Evolutionary conservation across 352 stramenopile genomes (phyloP), one percentile per base, ranked within the genome.

Genomic region (Phytophthora foliorum): DNA sequence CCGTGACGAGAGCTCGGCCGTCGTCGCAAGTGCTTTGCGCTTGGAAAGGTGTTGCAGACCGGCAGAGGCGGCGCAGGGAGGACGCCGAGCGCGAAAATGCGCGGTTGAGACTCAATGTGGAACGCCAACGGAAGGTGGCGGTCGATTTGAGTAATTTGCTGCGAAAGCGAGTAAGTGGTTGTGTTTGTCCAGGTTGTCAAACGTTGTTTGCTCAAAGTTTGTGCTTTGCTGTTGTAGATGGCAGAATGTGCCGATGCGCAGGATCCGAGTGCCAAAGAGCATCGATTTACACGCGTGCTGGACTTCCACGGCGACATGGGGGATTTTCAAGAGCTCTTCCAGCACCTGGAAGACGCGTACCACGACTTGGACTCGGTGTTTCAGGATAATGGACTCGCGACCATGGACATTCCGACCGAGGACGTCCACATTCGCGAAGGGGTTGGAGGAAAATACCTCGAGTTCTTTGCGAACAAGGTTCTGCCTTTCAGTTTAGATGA

Each of bases 21-120:
- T 72, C 61, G 7, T 72, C 51, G 4, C 67, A 71, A 59, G 62
- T 75, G 19, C 62, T 72, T 44, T 71, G 54, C 46, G 64, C 65
- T 27, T 77, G 69, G 69, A 65, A 74, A 42, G 68, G 69, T n/a
- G 59, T 81, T 38, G 70, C 63, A 0, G 53, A 68, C 42, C 60
- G 69, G 32, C 81, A 89, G 39, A 57, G 65, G 16, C 45, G 61
- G 27, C 67, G 78, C 48, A 64, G 76, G 1, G 59, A 84, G 53
- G 64, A 73, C 16, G 56, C 74, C 1, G 74, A 87, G 60, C 61
- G 67, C 0, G 75, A 87, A 49, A 84, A 88, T 36, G 62, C 72
- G 17, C 67, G 72, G 21, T 55, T 89, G 31, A 77, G 71, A 56
- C 52, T 65, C 4, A 77, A 74, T 32, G 72, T 88, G 11, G 81